Conservation (phyloP, 1,284 basidiomycete genomes). For the Kwoniella shivajii region DNA sequence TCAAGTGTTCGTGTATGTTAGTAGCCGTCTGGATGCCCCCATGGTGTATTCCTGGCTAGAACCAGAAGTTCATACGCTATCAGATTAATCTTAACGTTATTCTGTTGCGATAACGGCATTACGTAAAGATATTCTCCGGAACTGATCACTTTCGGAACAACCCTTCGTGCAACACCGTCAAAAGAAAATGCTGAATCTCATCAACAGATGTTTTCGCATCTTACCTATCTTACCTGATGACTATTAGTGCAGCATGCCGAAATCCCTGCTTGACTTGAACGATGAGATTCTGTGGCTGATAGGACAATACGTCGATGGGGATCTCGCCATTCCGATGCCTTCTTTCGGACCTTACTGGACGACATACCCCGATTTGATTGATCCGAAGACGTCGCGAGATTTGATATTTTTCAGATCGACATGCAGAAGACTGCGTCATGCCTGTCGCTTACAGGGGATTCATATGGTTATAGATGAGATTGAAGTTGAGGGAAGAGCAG, state of each 20-base stretch:
- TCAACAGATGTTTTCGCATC: neutral
- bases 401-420: neutral
- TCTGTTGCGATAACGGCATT: too few relatives aligned
- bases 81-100: too few relatives aligned
- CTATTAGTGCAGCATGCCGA: neutral
- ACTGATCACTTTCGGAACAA: too few relatives aligned
- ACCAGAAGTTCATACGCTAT: too few relatives aligned
- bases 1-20: too few relatives aligned
- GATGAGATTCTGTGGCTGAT: slow-evolving; percentile 1
- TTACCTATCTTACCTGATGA: neutral
- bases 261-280: neutral
- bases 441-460: neutral
- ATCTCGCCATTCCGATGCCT: neutral
- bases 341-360: slow-evolving; percentile 1
- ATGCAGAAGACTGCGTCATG: neutral
- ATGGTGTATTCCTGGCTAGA: too few relatives aligned
- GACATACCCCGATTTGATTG: neutral
- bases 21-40: too few relatives aligned
- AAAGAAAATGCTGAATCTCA: too few relatives aligned
- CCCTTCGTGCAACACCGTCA: too few relatives aligned
- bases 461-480: neutral
- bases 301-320: neutral
- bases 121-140: too few relatives aligned
- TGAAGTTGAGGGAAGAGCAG: too few relatives aligned
- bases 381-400: neutral